phyloP scores from a whole-genome alignment of 805 yeast species.

The Starmerella apicola region DNA sequence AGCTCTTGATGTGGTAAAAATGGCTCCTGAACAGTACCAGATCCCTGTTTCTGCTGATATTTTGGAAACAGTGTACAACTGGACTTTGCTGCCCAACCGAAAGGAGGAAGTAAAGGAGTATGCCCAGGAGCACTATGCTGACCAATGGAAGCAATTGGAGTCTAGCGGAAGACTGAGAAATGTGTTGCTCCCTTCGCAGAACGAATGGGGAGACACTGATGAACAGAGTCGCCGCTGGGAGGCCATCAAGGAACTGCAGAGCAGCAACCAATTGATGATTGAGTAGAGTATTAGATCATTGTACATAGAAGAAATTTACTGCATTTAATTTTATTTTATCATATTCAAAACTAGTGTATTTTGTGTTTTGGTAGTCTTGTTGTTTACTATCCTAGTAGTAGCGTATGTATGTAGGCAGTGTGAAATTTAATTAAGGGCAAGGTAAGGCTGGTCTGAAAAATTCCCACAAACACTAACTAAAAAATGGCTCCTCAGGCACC shows the following conservation, averaged over 20 bases:
- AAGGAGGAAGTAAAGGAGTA: conserved; percentile 30
- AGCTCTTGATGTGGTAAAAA: conserved; percentile 41
- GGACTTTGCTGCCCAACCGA: conserved; percentile 32
- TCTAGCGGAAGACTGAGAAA: conserved; percentile 24
- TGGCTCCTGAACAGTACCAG: conserved; percentile 30
- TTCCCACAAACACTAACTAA: neutral
- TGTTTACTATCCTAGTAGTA: neutral
- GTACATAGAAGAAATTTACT: too few species aligned
- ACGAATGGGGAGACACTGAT: conserved; percentile 23
- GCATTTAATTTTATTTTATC: too few species aligned
- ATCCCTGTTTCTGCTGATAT: conserved; percentile 21
- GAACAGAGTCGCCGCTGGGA: conserved; percentile 19
- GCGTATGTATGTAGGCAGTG: neutral
- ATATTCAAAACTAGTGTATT: neutral
- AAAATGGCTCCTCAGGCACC: neutral
- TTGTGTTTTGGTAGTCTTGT: neutral
- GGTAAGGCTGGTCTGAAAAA: neutral
- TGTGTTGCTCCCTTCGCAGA: conserved; percentile 24
- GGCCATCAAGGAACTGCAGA: conserved; percentile 21
- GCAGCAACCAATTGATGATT: too few species aligned
- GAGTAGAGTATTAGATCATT: too few species aligned
- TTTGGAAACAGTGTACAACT: conserved; percentile 31
- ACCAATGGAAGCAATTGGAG: conserved; percentile 31
- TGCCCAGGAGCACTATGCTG: conserved; percentile 29
- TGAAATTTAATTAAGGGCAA: neutral